phyloP scores from a whole-genome alignment of 768 basidiomycete genomes.

The Mycena vulgaris region DNA sequence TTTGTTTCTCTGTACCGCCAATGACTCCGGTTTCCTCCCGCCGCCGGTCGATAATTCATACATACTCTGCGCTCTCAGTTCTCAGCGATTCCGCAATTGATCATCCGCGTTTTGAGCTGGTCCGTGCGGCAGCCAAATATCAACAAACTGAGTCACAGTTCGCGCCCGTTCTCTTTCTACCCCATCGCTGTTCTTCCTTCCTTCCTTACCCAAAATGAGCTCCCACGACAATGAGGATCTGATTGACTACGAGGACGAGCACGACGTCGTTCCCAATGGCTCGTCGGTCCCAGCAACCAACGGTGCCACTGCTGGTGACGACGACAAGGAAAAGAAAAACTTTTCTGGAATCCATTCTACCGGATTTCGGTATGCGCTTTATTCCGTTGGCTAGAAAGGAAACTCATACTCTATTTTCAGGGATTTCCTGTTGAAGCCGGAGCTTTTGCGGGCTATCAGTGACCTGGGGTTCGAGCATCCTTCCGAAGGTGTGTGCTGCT shows the following conservation, averaged over 20 bases:
- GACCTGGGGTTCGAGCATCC: slow-evolving; percentile 99
- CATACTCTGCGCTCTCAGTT: too few species aligned
- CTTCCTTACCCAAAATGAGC: slow-evolving; percentile 68
- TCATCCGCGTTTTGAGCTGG: too few species aligned
- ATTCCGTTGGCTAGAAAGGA: slow-evolving; percentile 8
- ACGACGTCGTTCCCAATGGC: slow-evolving; percentile 80
- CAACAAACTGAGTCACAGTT: too few species aligned
- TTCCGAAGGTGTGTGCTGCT: slow-evolving; percentile 84
- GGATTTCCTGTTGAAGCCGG: slow-evolving; percentile 98
- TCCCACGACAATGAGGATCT: slow-evolving; percentile 92
- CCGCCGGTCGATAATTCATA: too few species aligned
- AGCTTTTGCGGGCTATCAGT: slow-evolving; percentile 96
- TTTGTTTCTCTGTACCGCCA: too few species aligned
- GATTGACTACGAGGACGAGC: slow-evolving; percentile 95
- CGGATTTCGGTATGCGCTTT: slow-evolving; percentile 86
- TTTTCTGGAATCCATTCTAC: slow-evolving; percentile 99
- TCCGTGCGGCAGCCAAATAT: too few species aligned
- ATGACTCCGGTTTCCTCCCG: too few species aligned
- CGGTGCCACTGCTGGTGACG: slow-evolving; percentile 67
- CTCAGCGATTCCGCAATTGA: too few species aligned
- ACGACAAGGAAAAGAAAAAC: slow-evolving; percentile 95
- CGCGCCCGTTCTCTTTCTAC: too few species aligned
- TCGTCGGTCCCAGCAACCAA: slow-evolving; percentile 63
- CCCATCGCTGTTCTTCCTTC: too few species aligned
- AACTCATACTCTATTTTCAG: slow-evolving; percentile 58